These are phyloP conservation scores for Gentiana dahurica DNA, from an alignment of 257 asterid genomes.

Conservation along the genomic window DNA sequence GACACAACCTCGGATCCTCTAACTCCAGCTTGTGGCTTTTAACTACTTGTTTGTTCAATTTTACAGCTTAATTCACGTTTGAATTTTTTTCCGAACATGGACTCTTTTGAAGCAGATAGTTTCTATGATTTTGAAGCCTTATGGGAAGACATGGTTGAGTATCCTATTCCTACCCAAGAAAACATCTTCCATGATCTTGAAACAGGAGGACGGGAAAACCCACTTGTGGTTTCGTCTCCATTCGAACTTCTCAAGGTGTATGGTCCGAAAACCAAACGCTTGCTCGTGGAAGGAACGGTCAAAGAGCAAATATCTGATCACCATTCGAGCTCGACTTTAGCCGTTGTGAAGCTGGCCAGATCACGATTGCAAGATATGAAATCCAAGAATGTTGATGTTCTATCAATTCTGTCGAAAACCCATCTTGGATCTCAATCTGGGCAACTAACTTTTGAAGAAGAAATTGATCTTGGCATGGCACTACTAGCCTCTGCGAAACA, in stretches of 20 bases:
- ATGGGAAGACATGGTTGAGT: too few species aligned
- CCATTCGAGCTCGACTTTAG: constrained; percentile 1
- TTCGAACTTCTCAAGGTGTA: background rate
- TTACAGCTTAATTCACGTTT: too few species aligned
- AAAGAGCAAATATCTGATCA: background rate
- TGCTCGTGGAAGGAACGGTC: background rate
- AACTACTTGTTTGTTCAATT: too few species aligned
- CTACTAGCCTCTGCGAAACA: constrained; percentile 34
- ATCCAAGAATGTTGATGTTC: background rate
- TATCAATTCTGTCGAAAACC: background rate
- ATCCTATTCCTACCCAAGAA: too few species aligned
- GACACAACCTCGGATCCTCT: too few species aligned
- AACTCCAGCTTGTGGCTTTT: too few species aligned
- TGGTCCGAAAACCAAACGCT: background rate
- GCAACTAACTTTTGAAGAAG: constrained; percentile 15
- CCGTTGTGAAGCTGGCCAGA: constrained; percentile 13
- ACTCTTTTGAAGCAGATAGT: background rate
- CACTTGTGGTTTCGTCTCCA: background rate
- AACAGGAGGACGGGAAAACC: background rate
- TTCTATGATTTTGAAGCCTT: background rate
- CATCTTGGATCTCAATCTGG: constrained; percentile 4
- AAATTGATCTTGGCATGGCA: constrained; percentile 27
- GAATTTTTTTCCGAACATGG: background rate
- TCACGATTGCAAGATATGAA: background rate
- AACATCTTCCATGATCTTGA: background rate